phyloP scores from a whole-genome alignment of 495 filamentous ascomycete genomes.

The Opeltia flavorubescens region DNA sequence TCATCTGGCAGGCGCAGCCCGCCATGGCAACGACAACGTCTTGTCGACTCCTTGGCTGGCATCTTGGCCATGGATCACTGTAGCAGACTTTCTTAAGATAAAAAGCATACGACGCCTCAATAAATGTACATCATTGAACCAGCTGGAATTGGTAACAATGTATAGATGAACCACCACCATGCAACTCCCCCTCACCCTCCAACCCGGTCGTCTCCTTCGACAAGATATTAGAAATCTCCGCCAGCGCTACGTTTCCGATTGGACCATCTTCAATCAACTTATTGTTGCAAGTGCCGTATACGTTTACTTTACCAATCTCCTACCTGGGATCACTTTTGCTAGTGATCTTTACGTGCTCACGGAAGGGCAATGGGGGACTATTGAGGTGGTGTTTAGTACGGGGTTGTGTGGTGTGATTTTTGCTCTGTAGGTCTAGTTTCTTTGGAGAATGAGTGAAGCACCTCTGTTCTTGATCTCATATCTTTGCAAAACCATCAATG shows the following conservation, averaged over 20 bases:
- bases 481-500: not conserved
- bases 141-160: not conserved
- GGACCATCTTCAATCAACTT: constrained; percentile 55
- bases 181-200: constrained; percentile 15
- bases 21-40: too few relatives aligned
- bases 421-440: constrained; percentile 33
- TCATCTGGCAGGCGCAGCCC: too few relatives aligned
- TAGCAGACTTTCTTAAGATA: too few relatives aligned
- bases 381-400: constrained; percentile 60
- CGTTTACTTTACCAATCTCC: constrained; percentile 62
- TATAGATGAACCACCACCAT: not conserved
- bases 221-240: constrained; percentile 44
- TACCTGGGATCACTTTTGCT: constrained; percentile 62
- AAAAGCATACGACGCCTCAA: too few relatives aligned
- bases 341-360: constrained; percentile 55
- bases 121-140: not conserved
- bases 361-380: constrained; percentile 52
- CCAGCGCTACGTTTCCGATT: constrained; percentile 47
- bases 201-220: constrained; percentile 47
- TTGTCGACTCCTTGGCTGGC: too few relatives aligned
- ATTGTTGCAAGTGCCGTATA: constrained; percentile 58
- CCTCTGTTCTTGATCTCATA: not conserved
- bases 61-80: too few relatives aligned
- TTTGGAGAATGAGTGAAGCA: not conserved
- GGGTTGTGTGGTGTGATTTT: constrained; percentile 55